These are phyloP conservation scores for Backusella westeae DNA, from an alignment of 192 early-diverging fungal genomes.

Conservation along the genomic window DNA sequence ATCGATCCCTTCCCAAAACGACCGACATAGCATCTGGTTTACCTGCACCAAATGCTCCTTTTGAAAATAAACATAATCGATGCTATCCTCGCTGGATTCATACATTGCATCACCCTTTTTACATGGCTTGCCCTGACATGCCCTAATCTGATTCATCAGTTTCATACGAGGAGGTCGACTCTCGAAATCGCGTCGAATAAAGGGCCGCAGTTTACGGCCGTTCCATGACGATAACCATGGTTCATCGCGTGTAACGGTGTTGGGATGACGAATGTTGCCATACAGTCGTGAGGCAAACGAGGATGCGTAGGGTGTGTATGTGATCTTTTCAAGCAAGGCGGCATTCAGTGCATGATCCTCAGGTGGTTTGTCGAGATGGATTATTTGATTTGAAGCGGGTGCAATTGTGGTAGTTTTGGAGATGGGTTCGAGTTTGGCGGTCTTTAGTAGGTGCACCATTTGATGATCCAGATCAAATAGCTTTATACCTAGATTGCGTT, in stretches of 20 bases:
- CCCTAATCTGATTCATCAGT: conserved; percentile 44
- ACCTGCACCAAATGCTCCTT: conserved; percentile 65
- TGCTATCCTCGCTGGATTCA: conserved; percentile 34
- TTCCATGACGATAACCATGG: conserved; percentile 67
- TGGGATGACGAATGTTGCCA: conserved; percentile 54
- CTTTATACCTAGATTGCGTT: conserved; percentile 58
- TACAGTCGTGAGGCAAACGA: conserved; percentile 77
- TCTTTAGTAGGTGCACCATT: conserved; percentile 38
- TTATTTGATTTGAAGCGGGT: conserved; percentile 21
- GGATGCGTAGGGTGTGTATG: conserved; percentile 58
- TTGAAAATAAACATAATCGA: conserved; percentile 83
- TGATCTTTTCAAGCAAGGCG: conserved; percentile 33
- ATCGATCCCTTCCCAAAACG: conserved; percentile 92
- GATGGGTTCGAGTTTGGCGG: background rate
- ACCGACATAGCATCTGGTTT: conserved; percentile 68
- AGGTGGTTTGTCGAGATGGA: conserved; percentile 29
- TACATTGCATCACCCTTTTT: background rate
- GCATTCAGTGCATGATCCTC: background rate
- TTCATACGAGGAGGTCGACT: conserved; percentile 45
- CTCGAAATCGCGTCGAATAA: conserved; percentile 74
- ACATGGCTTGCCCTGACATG: background rate
- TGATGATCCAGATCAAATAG: conserved; percentile 67
- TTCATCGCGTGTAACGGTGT: conserved; percentile 55
- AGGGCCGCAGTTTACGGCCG: conserved; percentile 74
- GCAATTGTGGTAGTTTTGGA: conserved; percentile 2